Evolutionary conservation across 257 asterid genomes (phyloP).

Genomic region (Plantago major): DNA sequence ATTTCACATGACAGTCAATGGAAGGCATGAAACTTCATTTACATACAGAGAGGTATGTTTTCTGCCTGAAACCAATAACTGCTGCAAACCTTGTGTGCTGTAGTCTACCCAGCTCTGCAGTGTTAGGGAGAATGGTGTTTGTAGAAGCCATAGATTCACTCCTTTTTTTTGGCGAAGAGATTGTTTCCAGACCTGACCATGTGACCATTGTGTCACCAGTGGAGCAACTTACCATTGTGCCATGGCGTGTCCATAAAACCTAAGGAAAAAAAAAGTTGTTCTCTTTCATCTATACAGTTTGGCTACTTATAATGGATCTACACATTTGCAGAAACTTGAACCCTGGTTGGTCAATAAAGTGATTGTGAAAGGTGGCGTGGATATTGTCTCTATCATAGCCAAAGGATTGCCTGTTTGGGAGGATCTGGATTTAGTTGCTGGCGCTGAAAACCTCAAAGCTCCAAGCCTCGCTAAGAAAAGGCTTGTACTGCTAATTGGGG

Average conservation of each 20-base stretch:
- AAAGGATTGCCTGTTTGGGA: constrained; percentile 78
- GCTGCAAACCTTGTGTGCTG: neutral
- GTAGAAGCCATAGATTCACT: no score
- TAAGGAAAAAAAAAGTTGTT: no score
- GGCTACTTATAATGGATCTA: constrained; percentile 15
- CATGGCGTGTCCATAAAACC: no score
- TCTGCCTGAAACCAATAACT: neutral
- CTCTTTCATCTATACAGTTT: neutral
- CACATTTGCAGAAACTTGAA: constrained; percentile 69
- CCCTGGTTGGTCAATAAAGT: constrained; percentile 86
- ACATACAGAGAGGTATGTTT: constrained; percentile 57
- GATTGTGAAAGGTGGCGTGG: constrained; percentile 63
- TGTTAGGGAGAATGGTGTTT: no score
- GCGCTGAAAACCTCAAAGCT: constrained; percentile 64
- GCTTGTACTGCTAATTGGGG: constrained; percentile 63
- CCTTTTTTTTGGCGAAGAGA: no score
- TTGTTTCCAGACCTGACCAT: no score
- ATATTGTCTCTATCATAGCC: constrained; percentile 57
- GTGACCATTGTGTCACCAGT: no score
- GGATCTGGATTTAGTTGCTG: constrained; percentile 53
- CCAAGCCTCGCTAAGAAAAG: constrained; percentile 43
- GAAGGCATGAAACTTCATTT: constrained; percentile 93
- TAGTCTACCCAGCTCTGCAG: neutral
- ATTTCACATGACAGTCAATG: constrained; percentile 90
- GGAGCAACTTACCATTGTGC: no score